Percentiles rank a stretch among this genome's conserved stretches.
Conservation (phyloP, 495 filamentous ascomycete species). For the Podospora fimiseda region DNA sequence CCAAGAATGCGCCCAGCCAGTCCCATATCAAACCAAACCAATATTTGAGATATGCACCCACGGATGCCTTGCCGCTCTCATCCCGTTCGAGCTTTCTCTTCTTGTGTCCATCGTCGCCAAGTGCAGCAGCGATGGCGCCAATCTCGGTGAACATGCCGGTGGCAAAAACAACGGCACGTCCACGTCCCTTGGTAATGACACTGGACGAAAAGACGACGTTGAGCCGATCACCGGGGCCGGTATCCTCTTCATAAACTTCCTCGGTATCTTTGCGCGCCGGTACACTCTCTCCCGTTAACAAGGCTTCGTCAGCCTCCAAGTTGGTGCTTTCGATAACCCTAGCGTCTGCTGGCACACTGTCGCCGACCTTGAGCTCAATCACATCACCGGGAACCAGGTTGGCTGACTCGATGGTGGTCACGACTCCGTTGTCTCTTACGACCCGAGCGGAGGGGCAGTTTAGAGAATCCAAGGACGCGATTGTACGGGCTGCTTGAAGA, state of each 20-base stretch:
- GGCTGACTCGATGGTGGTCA: background rate
- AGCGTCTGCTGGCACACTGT: constrained; percentile 62
- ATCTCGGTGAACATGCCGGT: constrained; percentile 8
- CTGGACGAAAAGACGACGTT: constrained; percentile 53
- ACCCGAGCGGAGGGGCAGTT: constrained; percentile 3
- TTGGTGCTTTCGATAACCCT: constrained; percentile 59
- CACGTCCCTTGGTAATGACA: constrained; percentile 50
- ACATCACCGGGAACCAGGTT: constrained; percentile 57
- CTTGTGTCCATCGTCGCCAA: constrained; percentile 2
- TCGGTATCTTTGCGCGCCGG: constrained; percentile 41
- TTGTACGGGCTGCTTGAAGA: constrained; percentile 6
- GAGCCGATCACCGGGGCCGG: constrained; percentile 43
- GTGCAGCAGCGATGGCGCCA: constrained; percentile 7
- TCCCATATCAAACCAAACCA: background rate
- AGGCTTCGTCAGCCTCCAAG: constrained; percentile 46
- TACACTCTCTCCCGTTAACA: constrained; percentile 55
- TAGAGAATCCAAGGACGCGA: constrained; percentile 5
- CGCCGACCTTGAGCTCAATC: constrained; percentile 60
- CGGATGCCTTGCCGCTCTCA: constrained; percentile 1
- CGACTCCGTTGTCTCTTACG: background rate
- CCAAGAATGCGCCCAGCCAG: constrained; percentile 5
- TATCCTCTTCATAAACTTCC: constrained; percentile 27
- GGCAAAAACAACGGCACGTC: constrained; percentile 10
- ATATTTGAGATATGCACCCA: background rate
- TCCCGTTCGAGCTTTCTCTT: constrained; percentile 5